Base-by-base conservation (phyloP, 495 filamentous ascomycete species). In the Cercophora samala region DNA sequence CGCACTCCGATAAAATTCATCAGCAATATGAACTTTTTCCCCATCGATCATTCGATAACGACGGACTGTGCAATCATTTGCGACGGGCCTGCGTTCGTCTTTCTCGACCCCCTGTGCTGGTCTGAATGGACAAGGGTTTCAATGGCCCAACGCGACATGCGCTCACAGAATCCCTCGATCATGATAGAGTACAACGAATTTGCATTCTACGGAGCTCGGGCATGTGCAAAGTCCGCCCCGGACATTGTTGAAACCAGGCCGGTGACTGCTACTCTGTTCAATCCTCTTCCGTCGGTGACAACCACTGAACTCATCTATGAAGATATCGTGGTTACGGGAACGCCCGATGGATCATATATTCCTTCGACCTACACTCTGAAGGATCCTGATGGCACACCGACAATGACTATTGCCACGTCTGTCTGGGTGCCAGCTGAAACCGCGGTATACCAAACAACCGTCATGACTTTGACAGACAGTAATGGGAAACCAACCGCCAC, bases 1-100 rank as follows among this genome's bases (percentile, higher is more conserved):
- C 37, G 37, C 37, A 46, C 37, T 1, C 37, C 37, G 11, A 9
- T 46, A 13, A 13, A 46, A 2, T 46, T 46, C 11, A 46, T 17
- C 37, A 46, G 9, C 37, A 46, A 0, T 13, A 46, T 46, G 5
- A 46, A 46, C 37, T 46, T 46, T 9, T 46, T 46, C 11, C 37
- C 37, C 21, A 0, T 56, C 18, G 9, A 56, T 56, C 37, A 56
- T 0, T 56, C 18, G 9, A 56, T 56, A 19, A 56, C 1, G 6
- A 56, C 53, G 53, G 22, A 19, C 6, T 56, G 53, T 21, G 13
- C 53, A 11, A 56, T 56, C 53, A 23, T 56, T 11, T 56, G 53
- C 53, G 53, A 56, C 18, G 53, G 53, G 4, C 53, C 53, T 19
- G 53, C 53, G 4, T 56, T 56, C n/a, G 53, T 56, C 53, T 56